Evolutionary conservation across 78 protist genomes (phyloP), one percentile per base, ranked within the genome.

Genomic region (Dictyostelium intermedium): DNA sequence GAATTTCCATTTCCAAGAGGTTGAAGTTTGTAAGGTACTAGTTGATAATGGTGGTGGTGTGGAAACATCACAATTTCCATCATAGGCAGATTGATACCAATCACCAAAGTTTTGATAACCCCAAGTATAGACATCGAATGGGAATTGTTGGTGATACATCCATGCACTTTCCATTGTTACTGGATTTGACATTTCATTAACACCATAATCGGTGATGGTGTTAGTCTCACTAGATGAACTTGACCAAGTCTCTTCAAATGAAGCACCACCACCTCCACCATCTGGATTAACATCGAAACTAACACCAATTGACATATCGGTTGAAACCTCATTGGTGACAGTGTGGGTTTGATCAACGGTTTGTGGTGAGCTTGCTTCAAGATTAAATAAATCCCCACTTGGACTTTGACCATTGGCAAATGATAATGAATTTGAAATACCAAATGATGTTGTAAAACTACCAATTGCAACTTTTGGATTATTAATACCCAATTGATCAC

Each of bases 61-160:
- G 2, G 25, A 14, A 25, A 83, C 18, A 2, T 70, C 50, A 32
- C 70, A 63, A 56, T 72, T 41, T 13, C 18, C 8, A 32, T 13
- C n/a, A 47, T 72, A 84, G 0, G 91, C 91, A 2, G 16, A 13
- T 45, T 53, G 14, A 76, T 77, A 84, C 91, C 91, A 84, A 13
- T 27, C n/a, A 20, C n/a, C 39, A 84, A 84, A 84, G 18, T 84
- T 66, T 14, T 2, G 5, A 5, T 14, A 4, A 6, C 79, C 79
- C n/a, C 43, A n/a, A 14, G 91, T 45, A 72, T 84, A 66, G 30
- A 72, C 60, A 84, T 84, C 91, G 23, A 25, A 66, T 30, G 91
- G 91, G 6, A 32, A 84, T 84, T 84, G 91, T 70, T 84, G 91
- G 47, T 84, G 91, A 23, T 32, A 84, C 9, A 84, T 39, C 91